phyloP scores from a whole-genome alignment of 257 asterid genomes.

The Eustoma russellianum region DNA sequence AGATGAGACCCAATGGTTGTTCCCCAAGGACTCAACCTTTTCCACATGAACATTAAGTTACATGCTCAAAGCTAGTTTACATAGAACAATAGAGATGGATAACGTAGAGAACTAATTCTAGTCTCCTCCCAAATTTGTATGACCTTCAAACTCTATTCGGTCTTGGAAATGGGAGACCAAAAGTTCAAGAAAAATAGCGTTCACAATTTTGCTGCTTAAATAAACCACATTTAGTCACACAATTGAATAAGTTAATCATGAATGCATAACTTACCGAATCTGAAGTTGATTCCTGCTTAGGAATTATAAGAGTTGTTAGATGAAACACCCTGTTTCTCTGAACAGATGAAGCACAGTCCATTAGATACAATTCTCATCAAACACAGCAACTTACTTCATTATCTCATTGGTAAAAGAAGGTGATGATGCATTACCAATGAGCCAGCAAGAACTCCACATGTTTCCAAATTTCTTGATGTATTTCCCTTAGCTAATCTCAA shows the following conservation, averaged over 20 bases:
- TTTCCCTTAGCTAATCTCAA: constrained; percentile 72
- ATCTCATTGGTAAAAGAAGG: constrained; percentile 2
- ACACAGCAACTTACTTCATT: neutral
- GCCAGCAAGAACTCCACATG: constrained; percentile 97
- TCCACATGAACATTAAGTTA: no score
- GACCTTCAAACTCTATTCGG: no score
- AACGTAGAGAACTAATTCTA: no score
- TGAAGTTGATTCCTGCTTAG: constrained; percentile 96
- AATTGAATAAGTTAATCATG: no score
- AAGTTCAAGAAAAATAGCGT: neutral
- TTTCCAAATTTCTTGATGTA: constrained; percentile 71
- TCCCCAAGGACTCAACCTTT: no score
- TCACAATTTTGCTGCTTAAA: no score
- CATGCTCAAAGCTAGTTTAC: no score
- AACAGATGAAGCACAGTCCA: constrained; percentile 17
- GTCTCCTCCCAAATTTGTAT: no score
- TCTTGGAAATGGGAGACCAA: neutral
- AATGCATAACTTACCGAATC: constrained; percentile 52
- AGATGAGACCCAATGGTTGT: no score
- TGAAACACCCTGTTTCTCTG: constrained; percentile 81
- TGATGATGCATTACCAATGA: constrained; percentile 53
- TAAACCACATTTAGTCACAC: no score
- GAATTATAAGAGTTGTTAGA: constrained; percentile 76
- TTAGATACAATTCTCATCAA: constrained; percentile 8
- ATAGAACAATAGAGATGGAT: no score